Evolutionary conservation across 768 basidiomycete genomes (phyloP), one percentile per base, ranked within the genome.

Genomic region (Serendipita sp.): DNA sequence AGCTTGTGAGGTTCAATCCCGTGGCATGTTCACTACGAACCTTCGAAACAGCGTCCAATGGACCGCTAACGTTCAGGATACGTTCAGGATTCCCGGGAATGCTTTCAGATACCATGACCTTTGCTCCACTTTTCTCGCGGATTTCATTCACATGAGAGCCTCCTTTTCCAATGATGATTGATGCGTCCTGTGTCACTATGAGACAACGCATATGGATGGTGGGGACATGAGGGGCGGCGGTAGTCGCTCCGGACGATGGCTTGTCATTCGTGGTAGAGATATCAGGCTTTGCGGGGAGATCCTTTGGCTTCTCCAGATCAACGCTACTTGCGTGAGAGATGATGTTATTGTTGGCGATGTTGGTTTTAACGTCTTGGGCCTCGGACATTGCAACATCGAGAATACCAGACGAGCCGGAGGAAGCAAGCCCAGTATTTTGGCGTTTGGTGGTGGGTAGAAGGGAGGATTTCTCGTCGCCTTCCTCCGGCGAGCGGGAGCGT

Each of bases 1-100:
- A 3, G n/a, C n/a, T 8, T 51, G 7, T 32, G n/a, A n/a, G n/a
- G 7, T 51, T n/a, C 48, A 18, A 51, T 35, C 58, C 65, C 10
- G 30, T 36, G 11, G 30, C 34, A 44, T 11, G 3, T 30, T 41
- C n/a, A 41, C 30, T 64, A 73, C 82, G 66, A 66, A 89, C 95
- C 86, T 99, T 99, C 65, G 90, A 92, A 18, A 98, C 96, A n/a
- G 96, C 94, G 71, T 99, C 96, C 62, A 99, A 81, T 23, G 93
- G 88, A 2, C 96, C 96, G 69, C 88, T 91, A 67, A 99, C 94
- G 72, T 94, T 94, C 70, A 99, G 78, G 69, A 99, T 97, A 52
- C 96, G 86, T 76, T 99, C 96, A n/a, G 96, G 96, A 73, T 98
- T 98, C 7, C 95, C 95, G 2, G 96, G 92, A 66, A 98, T 97